Base-by-base conservation (phyloP, 2,329 filamentous ascomycete genomes). In the Clonostachys rhizophaga region DNA sequence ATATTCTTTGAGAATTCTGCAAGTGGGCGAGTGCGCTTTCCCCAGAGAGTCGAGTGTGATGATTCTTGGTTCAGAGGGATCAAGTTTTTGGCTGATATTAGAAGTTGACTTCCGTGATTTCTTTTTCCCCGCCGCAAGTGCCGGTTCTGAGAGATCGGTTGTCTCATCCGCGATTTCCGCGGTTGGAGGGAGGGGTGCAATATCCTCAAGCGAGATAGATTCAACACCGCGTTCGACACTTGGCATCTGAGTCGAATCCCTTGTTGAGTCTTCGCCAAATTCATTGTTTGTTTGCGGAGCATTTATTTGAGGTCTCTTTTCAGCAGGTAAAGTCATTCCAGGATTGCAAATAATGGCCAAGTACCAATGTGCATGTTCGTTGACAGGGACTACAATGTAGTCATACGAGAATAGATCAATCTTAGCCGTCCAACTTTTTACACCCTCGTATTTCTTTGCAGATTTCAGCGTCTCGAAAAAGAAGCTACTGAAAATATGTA, bases 331-430 rank as follows among this genome's bases (percentile, higher is more conserved):
- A 18, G 94, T 73, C 45, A 77, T 83, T 5, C 82, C 79, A 3
- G 92, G 77, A 58, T 99, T 96, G 76, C 90, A 96, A 45, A 99
- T 92, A 47, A 99, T 92, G 13, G 90, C 91, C 54, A 97, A 72
- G 66, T 94, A 97, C 94, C 95, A 99, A 65, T 99, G 94, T 2
- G 75, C 69, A 54, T 82, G 74, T 60, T 96, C 88, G 57, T 96
- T 95, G 62, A 99, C 89, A 0, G 94, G 94, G 7, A 99, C 87
- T 11, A 97, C 77, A 49, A 97, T 84, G 62, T 91, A 96, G 60
- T 96, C 89, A 56, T 89, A 91, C 6, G 76, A 78, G 58, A 97
- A 89, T 9, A 99, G 68, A 60, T 99, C 89, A 18, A 92, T 77
- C 55, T 84, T 89, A 34, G 86, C 77, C 1, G 94, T 97, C 94